Evolutionary conservation across 371 early-diverging fungal species (phyloP).

Genomic region (Mucor velutinosus): DNA sequence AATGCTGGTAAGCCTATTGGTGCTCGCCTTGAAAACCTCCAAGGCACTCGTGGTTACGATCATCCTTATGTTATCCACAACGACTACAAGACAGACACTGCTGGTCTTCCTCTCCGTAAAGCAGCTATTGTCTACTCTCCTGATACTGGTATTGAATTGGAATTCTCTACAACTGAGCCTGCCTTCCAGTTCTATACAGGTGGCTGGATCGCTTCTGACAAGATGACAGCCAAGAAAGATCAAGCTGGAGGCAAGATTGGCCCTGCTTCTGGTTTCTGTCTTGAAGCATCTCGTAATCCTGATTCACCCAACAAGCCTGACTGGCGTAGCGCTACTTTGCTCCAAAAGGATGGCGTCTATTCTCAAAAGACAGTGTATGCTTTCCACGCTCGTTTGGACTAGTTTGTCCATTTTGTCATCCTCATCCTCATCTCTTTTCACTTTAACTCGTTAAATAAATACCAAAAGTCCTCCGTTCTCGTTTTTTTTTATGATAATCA

Average conservation of each 20-base stretch:
- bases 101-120: constrained; percentile 38
- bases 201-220: constrained; percentile 50
- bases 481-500: background rate
- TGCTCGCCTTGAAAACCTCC: constrained; percentile 37
- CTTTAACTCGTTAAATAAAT: too few species aligned
- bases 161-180: constrained; percentile 64
- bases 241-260: constrained; percentile 33
- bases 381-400: constrained; percentile 45
- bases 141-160: constrained; percentile 64
- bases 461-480: background rate
- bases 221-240: constrained; percentile 43
- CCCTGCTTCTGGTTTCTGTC: constrained; percentile 61
- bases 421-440: background rate
- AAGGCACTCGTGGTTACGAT: constrained; percentile 58
- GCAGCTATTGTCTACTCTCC: constrained; percentile 53
- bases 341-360: constrained; percentile 53
- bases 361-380: constrained; percentile 49
- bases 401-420: background rate
- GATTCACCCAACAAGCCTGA: constrained; percentile 69
- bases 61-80: constrained; percentile 64
- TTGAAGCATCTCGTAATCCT: constrained; percentile 70
- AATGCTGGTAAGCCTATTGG: constrained; percentile 47
- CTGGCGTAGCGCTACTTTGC: constrained; percentile 51
- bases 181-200: constrained; percentile 81
- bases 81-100: constrained; percentile 40